These are phyloP conservation scores for Paracoccidioides lutzii DNA, from an alignment of 2,329 filamentous ascomycete genomes.

Conservation along the genomic window DNA sequence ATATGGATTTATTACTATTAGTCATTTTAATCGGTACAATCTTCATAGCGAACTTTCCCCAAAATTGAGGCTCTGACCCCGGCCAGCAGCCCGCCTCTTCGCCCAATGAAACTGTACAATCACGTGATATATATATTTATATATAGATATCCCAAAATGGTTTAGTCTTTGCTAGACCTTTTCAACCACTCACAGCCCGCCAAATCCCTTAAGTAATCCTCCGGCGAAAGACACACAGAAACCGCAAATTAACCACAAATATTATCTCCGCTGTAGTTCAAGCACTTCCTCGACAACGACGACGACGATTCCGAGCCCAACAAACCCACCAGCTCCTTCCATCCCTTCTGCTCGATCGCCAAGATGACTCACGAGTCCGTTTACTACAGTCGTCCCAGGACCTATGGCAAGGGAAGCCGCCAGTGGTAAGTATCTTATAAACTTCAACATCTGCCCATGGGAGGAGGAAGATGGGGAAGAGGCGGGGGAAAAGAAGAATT, in stretches of 20 bases:
- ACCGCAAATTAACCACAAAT: background rate
- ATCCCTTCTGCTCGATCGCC: conserved; percentile 29
- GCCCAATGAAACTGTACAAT: background rate
- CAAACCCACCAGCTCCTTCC: conserved; percentile 13
- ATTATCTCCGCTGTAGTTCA: background rate
- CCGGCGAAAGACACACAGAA: background rate
- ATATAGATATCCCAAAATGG: background rate
- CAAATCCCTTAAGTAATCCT: background rate
- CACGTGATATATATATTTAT: background rate
- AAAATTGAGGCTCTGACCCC: background rate
- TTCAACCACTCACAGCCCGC: background rate
- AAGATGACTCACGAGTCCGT: conserved; percentile 88
- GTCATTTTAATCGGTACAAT: background rate
- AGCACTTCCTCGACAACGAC: conserved; percentile 16
- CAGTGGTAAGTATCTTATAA: conserved; percentile 57
- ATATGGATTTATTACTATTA: background rate
- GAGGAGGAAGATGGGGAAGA: background rate
- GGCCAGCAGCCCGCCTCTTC: background rate
- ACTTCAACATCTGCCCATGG: conserved; percentile 5
- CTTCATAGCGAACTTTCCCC: background rate
- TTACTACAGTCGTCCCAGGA: conserved; percentile 97
- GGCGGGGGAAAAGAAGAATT: no score
- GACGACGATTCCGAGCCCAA: conserved; percentile 9
- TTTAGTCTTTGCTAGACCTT: background rate
- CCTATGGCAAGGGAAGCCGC: conserved; percentile 92